Base-by-base conservation (phyloP, 768 basidiomycete species). In the Lentinus tigrinus region DNA sequence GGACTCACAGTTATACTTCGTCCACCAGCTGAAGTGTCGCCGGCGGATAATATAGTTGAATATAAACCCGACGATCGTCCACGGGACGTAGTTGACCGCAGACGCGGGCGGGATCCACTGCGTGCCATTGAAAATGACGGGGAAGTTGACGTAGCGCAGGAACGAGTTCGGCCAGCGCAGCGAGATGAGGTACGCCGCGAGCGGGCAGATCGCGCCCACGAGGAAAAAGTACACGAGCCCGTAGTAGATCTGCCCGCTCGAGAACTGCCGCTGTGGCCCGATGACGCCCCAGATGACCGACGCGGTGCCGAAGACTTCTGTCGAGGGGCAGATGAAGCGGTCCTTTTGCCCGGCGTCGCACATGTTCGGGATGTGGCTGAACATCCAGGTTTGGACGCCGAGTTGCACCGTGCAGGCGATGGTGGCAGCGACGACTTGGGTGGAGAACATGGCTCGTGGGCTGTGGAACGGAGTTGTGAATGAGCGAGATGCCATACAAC, bases 81-180 rank as follows among this genome's bases (percentile, higher is more conserved):
- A 94, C 2, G 88, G 85, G 4, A 93, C 81, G 69, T 88, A 95
- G 71, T 96, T 95, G 68, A 93, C 78, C 7, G 92, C 89, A 0
- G 85, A 89, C 14, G 91, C 92, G 16, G 93, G 92, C 3, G 94
- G 94, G 52, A 95, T 91, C 52, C 73, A 73, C 31, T 75, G 72
- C 11, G 87, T 82, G 8, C 91, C 93, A 47, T 81, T 81, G 69
- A 92, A 88, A 65, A 92, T 80, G 56, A 91, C 65, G 27, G 69
- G 69, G 63, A 66, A 70, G 63, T 70, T 70, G 7, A 76, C 82
- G 59, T 65, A 85, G 81, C 88, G 88, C 77, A 89, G 65, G 48
- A 67, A 84, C 85, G 61, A 81, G 66, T 86, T 81, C 23, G 89
- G 88, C 75, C 79, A 93, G 65, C 77, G 81, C 65, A 78, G 72